Conservation (phyloP, 2,329 filamentous ascomycete genomes). For the Ophiocordyceps camponoti-rufipedis region DNA sequence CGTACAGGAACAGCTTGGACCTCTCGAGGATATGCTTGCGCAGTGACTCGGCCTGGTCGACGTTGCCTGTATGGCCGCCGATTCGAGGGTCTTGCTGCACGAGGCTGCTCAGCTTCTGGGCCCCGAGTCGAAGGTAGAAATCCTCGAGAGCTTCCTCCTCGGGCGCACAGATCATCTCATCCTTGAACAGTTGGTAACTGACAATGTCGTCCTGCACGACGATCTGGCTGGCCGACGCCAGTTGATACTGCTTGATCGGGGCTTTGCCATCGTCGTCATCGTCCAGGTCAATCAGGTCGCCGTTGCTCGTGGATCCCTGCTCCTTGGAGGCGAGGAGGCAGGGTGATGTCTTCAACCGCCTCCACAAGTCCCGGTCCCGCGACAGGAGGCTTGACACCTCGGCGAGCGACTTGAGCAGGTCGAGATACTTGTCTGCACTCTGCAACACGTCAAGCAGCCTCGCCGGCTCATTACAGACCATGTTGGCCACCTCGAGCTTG, state of each 20-base stretch:
- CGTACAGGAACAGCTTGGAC: slow-evolving; percentile 77
- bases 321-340: slow-evolving; percentile 79
- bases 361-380: slow-evolving; percentile 62
- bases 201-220: slow-evolving; percentile 78
- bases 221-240: slow-evolving; percentile 53
- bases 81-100: slow-evolving; percentile 64
- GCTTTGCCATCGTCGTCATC: slow-evolving; percentile 40
- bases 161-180: slow-evolving; percentile 67
- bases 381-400: slow-evolving; percentile 53
- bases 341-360: slow-evolving; percentile 52
- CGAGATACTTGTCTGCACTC: slow-evolving; percentile 70
- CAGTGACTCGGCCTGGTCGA: slow-evolving; percentile 48
- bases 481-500: slow-evolving; percentile 63
- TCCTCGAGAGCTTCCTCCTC: slow-evolving; percentile 75
- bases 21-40: slow-evolving; percentile 74
- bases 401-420: slow-evolving; percentile 62
- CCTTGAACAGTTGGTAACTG: slow-evolving; percentile 76
- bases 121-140: slow-evolving; percentile 71
- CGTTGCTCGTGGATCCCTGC: slow-evolving; percentile 27
- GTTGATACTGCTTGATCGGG: slow-evolving; percentile 58
- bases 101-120: slow-evolving; percentile 54
- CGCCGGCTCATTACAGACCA: slow-evolving; percentile 71
- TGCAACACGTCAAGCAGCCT: slow-evolving; percentile 66
- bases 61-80: slow-evolving; percentile 46
- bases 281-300: slow-evolving; percentile 29